Evolutionary conservation across 1,139 yeast genomes (phyloP).

Genomic region (Saccharomycopsis crataegensis): DNA sequence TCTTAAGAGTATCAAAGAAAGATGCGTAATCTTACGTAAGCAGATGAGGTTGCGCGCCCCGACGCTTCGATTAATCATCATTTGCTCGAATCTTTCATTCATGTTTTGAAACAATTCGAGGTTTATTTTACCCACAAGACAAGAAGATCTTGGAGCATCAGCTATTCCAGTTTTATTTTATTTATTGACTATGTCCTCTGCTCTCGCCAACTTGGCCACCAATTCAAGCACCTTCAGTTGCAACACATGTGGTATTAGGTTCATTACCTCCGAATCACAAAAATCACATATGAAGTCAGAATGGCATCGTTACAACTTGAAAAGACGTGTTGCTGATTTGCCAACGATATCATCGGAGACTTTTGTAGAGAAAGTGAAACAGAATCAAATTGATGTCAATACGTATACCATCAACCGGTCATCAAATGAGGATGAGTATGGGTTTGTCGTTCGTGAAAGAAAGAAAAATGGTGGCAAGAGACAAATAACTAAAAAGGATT

Average conservation of each 20-base stretch:
- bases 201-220: too few species aligned
- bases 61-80: too few species aligned
- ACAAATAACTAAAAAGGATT: slow-evolving; percentile 24
- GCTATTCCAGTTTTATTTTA: too few species aligned
- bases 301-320: slow-evolving; percentile 90
- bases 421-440: slow-evolving; percentile 38
- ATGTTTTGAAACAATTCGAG: too few species aligned
- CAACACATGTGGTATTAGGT: slow-evolving; percentile 73
- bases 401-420: slow-evolving; percentile 23
- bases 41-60: too few species aligned
- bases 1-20: neutral
- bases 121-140: too few species aligned
- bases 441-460: slow-evolving; percentile 12
- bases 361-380: slow-evolving; percentile 57
- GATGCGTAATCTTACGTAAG: too few species aligned
- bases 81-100: too few species aligned
- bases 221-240: slow-evolving; percentile 31
- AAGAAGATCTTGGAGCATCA: too few species aligned
- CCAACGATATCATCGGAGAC: slow-evolving; percentile 74
- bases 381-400: slow-evolving; percentile 1
- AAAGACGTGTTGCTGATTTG: slow-evolving; percentile 81
- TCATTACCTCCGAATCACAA: slow-evolving; percentile 72
- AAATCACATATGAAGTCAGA: slow-evolving; percentile 90
- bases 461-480: slow-evolving; percentile 4
- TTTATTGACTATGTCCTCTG: too few species aligned